Evolutionary conservation across 495 filamentous ascomycete genomes (phyloP), one percentile per base, ranked within the genome.

Genomic region (Penicillium diatomitis): DNA sequence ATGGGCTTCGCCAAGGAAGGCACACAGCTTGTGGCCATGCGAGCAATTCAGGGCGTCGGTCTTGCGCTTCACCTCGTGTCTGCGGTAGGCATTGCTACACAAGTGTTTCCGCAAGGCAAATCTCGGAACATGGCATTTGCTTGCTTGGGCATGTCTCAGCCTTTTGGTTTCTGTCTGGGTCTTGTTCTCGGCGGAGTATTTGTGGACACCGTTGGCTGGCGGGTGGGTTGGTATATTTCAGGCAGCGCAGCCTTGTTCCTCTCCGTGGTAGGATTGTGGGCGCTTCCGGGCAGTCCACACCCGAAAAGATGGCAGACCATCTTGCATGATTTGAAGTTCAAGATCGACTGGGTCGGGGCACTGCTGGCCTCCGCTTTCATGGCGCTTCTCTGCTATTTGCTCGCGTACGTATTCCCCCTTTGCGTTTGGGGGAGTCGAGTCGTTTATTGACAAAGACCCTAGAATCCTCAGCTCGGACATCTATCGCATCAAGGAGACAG

Each of bases 291-390:
- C 0, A 46, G 20, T 32, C 11, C 10, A 2, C 44, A 46, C 10
- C 44, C 44, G 31, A 71, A 70, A 3, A 53, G 48, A 40, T 50
- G 44, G 4, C 29, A 30, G 56, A 50, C 41, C 6, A 33, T 30
- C 30, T 28, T 32, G 32, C 53, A 36, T 61, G 61, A 48, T 38
- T 54, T 10, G 52, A 59, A 20, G 29, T 75, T 27, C 44, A 38
- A 71, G 10, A 71, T 79, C 46, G 75, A 79, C 52, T 78, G 73
- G 72, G 47, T 73, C 39, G 74, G 75, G 2, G 62, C 62, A 1
- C 20, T 65, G 0, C 60, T 74, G 20, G 57, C 64, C 1, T 68
- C 62, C 44, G 44, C 54, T 1, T 58, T 65, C 4, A 45, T 76
- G 27, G 70, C 61, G 0, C 51, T 76, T 35, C 46, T 78, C 8